Evolutionary conservation across 192 early-diverging fungal genomes (phyloP), one percentile per base, ranked within the genome.

Genomic region (Coemansia umbellata): DNA sequence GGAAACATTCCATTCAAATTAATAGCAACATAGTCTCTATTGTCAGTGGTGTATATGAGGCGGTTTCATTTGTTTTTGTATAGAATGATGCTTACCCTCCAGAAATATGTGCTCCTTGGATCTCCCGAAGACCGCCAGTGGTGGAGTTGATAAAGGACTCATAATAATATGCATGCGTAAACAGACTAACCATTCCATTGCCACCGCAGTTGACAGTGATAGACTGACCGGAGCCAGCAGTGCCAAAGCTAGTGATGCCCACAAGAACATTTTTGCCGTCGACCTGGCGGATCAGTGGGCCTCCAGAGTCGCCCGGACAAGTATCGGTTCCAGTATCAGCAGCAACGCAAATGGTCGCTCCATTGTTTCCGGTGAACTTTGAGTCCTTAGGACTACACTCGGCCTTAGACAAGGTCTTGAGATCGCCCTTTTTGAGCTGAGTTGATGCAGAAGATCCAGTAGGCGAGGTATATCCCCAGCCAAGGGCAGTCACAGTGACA

Each of bases 241-340:
- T 71, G 4, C 74, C 79, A 63, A 74, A 80, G 58, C 74, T 77
- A 14, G 74, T 77, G 28, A 80, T 65, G 4, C 79, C 79, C 2
- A 63, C 64, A 37, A 78, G 43, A 39, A 55, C 58, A 22, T 58
- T 59, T n/a, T 50, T 59, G 18, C 79, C 70, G 23, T 53, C 52
- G 18, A 66, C 50, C 31, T 59, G 23, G 53, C 64, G 75, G 21
- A 79, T 55, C 53, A 81, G 31, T 2, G 74, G 79, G 8, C 79
- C 79, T 3, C 79, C 79, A 3, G 74, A 78, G 30, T 81, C 79
- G 18, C 79, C 79, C 0, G 67, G 67, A 40, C 79, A 81, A 0
- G 74, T 71, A 14, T 69, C 74, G 1, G 54, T 42, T 8, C 69
- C 74, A 0, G 30, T 47, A 30, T 79, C 67, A 1, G 58, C 62